Evolutionary conservation across 2,329 filamentous ascomycete genomes (phyloP).

Genomic region (Colletotrichum godetiae): DNA sequence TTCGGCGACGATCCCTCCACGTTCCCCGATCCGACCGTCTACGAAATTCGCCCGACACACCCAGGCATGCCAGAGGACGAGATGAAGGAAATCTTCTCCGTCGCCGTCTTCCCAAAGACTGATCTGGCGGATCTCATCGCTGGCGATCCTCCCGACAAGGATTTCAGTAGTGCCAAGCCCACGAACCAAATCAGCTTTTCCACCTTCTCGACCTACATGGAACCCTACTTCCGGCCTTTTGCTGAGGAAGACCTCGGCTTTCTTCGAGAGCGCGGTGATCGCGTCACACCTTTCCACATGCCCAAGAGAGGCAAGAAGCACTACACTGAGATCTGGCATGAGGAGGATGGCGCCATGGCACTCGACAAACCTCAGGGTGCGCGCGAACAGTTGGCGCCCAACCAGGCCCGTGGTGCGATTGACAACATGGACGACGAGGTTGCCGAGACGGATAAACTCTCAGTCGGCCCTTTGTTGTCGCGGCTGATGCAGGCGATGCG

Average conservation of each 20-base stretch:
- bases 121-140: slow-evolving; percentile 88
- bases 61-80: slow-evolving; percentile 86
- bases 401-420: slow-evolving; percentile 85
- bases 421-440: slow-evolving; percentile 88
- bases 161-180: slow-evolving; percentile 95
- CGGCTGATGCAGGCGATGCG: slow-evolving; percentile 85
- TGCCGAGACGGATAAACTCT: slow-evolving; percentile 90
- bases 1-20: slow-evolving; percentile 93
- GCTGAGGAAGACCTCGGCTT: slow-evolving; percentile 96
- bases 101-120: slow-evolving; percentile 82
- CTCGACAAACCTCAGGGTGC: slow-evolving; percentile 73
- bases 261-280: slow-evolving; percentile 88
- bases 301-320: slow-evolving; percentile 85
- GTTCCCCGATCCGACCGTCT: slow-evolving; percentile 92
- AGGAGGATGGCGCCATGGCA: slow-evolving; percentile 87
- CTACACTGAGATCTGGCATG: slow-evolving; percentile 92
- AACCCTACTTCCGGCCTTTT: slow-evolving; percentile 89
- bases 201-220: slow-evolving; percentile 92
- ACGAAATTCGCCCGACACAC: slow-evolving; percentile 84
- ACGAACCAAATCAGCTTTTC: slow-evolving; percentile 93
- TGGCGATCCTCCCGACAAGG: slow-evolving; percentile 89
- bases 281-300: slow-evolving; percentile 85
- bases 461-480: slow-evolving; percentile 85
- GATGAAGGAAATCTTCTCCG: slow-evolving; percentile 87
- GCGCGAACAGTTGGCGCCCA: slow-evolving; percentile 77